Conservation (phyloP, 805 yeast species). For the Saccharomyces paradoxus region DNA sequence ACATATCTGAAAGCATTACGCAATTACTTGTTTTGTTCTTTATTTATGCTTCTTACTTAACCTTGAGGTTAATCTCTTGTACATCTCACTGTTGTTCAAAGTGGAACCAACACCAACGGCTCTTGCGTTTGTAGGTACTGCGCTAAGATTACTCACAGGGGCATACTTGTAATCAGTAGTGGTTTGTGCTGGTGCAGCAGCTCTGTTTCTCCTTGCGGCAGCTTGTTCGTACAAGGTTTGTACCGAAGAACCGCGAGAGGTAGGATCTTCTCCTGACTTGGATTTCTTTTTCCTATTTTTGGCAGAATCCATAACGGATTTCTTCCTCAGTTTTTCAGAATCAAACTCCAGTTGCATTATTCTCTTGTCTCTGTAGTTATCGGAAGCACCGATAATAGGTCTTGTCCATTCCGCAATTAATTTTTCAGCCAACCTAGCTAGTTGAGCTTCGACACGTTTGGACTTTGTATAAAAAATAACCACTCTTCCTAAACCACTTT, state of each 20-base stretch:
- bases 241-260: conserved; percentile 25
- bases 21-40: neutral
- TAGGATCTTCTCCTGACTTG: conserved; percentile 9
- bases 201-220: conserved; percentile 86
- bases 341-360: conserved; percentile 65
- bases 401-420: conserved; percentile 96
- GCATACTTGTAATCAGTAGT: conserved; percentile 86
- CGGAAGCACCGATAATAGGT: conserved; percentile 93
- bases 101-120: conserved; percentile 44
- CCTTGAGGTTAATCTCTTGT: conserved; percentile 58
- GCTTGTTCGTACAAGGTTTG: conserved; percentile 76
- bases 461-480: conserved; percentile 88
- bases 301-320: conserved; percentile 28
- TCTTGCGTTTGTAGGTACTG: conserved; percentile 32
- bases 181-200: conserved; percentile 90
- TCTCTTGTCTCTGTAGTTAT: conserved; percentile 82
- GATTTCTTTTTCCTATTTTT: conserved; percentile 27
- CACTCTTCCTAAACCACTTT: conserved; percentile 89
- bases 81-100: conserved; percentile 63
- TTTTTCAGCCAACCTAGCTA: conserved; percentile 83
- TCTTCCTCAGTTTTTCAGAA: conserved; percentile 40
- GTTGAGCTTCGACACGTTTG: conserved; percentile 75
- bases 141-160: conserved; percentile 59
- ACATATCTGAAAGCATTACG: neutral
- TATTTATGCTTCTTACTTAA: conserved; percentile 24